Base-by-base conservation (phyloP, 208 protist genomes). In the Phytomonas sp. region DNA sequence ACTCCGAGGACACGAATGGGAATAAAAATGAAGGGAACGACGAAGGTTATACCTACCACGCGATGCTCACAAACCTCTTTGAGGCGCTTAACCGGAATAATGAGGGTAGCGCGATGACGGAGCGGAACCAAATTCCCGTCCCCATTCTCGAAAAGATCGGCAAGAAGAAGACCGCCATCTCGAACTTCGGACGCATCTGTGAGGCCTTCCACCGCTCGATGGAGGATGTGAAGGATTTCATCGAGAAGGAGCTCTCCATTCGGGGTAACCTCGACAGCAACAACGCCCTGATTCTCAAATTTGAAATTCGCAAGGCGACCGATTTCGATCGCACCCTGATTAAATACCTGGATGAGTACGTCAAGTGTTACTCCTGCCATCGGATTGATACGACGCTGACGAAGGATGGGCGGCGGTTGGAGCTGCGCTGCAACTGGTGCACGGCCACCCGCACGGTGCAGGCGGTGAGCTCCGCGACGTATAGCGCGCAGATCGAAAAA, bases 131-230 rank as follows among this genome's bases (percentile, higher is more conserved):
- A 63, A 69, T 97, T n/a, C 85, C 86, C 0, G 77, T 81, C 34
- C 94, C 94, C 17, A 74, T 94, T 59, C 68, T 97, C 8, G 88
- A 92, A 77, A 81, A 77, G 56, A 85, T 96, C 46, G 92, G 94
- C 37, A 94, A 94, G 79, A 95, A 95, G 78, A 97, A 96, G 78
- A 94, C 90, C 5, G 82, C 90, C 30, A 94, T 97, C 70, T 79
- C 76, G 17, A 97, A 97, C 83, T 97, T 97, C 74, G 79, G 71
- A 33, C 85, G 91, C 59, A 93, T 97, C 80, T 96, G 91, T 81
- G 76, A 93, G 30, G 79, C 78, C 40, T 83, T 97, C 64, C 67
- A 96, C 71, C 84, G 94, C 29, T 73, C 82, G 34, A 78, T 94
- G 67, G 89, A 97, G 64, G 87, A 96, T 37, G 80, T 97, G 59